Percentiles rank a stretch among this genome's conserved stretches.
Conservation (phyloP, 2,329 filamentous ascomycete genomes). For the Neofusicoccum laricinum region DNA sequence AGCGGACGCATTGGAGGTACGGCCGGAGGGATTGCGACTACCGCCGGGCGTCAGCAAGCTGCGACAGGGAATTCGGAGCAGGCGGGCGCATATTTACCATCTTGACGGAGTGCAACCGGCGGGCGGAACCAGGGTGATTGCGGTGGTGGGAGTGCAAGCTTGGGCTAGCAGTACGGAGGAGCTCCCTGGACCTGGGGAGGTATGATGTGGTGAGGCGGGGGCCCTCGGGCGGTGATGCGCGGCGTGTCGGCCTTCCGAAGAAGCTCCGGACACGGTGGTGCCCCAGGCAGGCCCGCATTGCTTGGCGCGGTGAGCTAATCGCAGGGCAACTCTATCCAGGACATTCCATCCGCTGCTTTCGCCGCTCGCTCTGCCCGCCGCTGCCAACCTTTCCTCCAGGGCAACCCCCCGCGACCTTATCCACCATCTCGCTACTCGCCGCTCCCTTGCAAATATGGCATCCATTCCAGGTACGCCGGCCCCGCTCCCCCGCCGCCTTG, state of each 20-base stretch:
- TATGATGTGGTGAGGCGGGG: slow-evolving; percentile 16
- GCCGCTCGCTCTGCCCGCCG: neutral
- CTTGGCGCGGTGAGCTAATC: slow-evolving; percentile 14
- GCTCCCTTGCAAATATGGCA: neutral
- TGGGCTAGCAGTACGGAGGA: slow-evolving; percentile 7
- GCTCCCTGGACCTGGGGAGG: slow-evolving; percentile 7
- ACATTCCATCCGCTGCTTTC: slow-evolving; percentile 9
- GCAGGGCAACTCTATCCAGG: slow-evolving; percentile 3
- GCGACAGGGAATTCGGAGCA: neutral
- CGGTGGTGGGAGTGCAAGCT: neutral
- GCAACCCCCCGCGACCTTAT: neutral
- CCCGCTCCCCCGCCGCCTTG: neutral
- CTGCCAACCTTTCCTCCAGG: neutral
- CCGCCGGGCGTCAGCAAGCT: slow-evolving; percentile 26
- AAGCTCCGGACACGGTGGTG: neutral
- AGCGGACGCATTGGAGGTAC: slow-evolving; percentile 94
- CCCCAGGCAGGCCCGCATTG: neutral
- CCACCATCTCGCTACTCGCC: neutral
- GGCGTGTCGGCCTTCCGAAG: neutral
- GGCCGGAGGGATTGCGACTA: slow-evolving; percentile 95
- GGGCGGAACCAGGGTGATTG: neutral
- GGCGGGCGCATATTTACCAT: slow-evolving; percentile 1
- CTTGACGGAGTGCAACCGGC: neutral
- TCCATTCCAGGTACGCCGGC: slow-evolving; percentile 13
- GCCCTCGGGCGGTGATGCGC: slow-evolving; percentile 16